Evolutionary conservation across 306 rosid species (phyloP), one percentile per base, ranked within the genome.

Genomic region (Hylodesmum podocarpum): DNA sequence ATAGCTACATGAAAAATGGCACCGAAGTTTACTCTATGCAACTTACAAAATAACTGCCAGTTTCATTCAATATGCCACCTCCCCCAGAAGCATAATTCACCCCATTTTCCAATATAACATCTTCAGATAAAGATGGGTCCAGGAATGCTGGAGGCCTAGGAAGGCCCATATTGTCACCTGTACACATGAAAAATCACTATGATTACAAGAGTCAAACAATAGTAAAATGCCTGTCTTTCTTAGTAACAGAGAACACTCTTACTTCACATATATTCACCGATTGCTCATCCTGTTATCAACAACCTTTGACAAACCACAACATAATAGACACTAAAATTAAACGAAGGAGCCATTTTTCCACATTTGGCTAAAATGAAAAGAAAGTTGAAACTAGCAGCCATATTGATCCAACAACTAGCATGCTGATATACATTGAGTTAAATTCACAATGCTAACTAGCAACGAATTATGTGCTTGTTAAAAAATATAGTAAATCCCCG

Each of bases 61-160:
- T 94, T 83, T 91, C 87, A 81, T 94, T 94, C 87, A 94, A 83
- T 69, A 94, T 87, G 25, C 98, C 98, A 11, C 95, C 97, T 54
- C 98, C 98, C 8, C 98, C 98, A 61, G 97, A 94, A 57, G 97
- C 98, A 84, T 78, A 94, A 78, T 94, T 94, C 43, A 94, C 93
- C 50, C 97, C 98, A 12, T 86, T 90, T 77, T 90, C 87, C 50
- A 94, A 78, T 8, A 94, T 90, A 4, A 69, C 37, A 59, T 94
- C 98, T 76, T 90, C 97, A 12, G 29, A 86, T 59, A 91, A 33
- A 18, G 97, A 86, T 3, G 96, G 95, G 40, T 94, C 93, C 31
- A 94, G 84, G 73, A 90, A 91, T 47, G 98, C 96, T 0, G 98
- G 98, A 53, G 98, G 93, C 80, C 98, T 85, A 15, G 94, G 90